Base-by-base conservation (phyloP, 2,329 filamentous ascomycete species). In the Botrytis aclada region DNA sequence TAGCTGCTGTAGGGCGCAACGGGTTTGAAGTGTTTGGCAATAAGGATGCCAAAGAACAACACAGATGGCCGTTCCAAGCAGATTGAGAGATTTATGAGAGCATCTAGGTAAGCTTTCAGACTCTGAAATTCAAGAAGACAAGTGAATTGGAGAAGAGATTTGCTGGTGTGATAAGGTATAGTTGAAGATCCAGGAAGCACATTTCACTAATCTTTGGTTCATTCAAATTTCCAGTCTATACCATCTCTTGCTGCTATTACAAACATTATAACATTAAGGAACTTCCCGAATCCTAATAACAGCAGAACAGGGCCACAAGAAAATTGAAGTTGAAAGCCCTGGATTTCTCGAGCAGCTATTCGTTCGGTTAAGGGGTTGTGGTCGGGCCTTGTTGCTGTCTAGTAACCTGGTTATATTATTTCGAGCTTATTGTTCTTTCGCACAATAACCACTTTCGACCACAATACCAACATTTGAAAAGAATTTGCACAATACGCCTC, bases 371-470 rank as follows among this genome's bases (percentile, higher is more conserved):
- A 67, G 20, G 6, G 25, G 29, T 65, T 43, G 20, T 65, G 12
- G 25, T 56, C 37, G 34, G 54, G 65, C 47, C 65, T 67, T 32
- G 65, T 67, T 67, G 65, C 65, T 56, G n/a, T 20, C 25, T 29
- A 67, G 65, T 47, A 67, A 67, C 47, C 41, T 51, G 47, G 10
- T 37, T 56, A 67, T 32, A 56, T 41, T 41, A 56, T 14, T 41
- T 41, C 9, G 20, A 67, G 6, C 18, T 67, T 41, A 67, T 56
- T 67, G 47, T 67, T 56, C 65, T 67, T n/a, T 41, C 65, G 10
- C 65, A 67, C 65, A 67, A 67, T 67, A 56, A 67, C 65, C 65
- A 67, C 65, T 56, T 67, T 56, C 25, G 37, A 67, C n/a, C n/a
- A 56, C 51, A 56, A 56, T 56, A 29, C 14, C n/a, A 56, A 56